Evolutionary conservation across 2,329 filamentous ascomycete genomes (phyloP), one percentile per base, ranked within the genome.

Genomic region (Penicillium sclerotigenum): DNA sequence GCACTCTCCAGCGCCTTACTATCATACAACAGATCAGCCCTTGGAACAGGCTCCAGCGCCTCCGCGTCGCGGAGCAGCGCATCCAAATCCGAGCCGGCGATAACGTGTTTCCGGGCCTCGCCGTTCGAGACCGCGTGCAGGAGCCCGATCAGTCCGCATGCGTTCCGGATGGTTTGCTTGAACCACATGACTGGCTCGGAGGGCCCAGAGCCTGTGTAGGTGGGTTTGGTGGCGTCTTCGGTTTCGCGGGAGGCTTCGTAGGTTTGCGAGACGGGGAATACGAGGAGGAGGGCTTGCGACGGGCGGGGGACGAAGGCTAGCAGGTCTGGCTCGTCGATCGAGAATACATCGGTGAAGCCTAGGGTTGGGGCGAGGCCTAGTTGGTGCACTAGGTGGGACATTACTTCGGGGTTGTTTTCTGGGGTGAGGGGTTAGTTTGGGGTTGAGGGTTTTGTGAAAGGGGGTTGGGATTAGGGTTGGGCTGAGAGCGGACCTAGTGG

Each of bases 151-250:
- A 96, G 77, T 0, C 93, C 93, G 73, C 93, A 97, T 0, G 93
- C 91, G 71, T 97, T 96, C 58, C 89, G 84, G 66, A 97, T 97
- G 0, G 92, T 97, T 78, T 97, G 93, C 65, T 85, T 89, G 81
- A 92, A 97, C 94, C 93, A 99, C 8, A 96, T 69, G 0, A 97
- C 90, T 5, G 90, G 87, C 69, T 97, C 90, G 0, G 68, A 69
- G 0, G 81, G 75, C 1, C 91, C 91, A 18, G 79, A 80, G 41
- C 87, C 88, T 0, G 73, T 71, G 77, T 96, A 96, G 37, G 86
- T 83, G 2, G 77, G 63, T 40, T 79, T 77, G 22, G 81, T 71
- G 48, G 78, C 77, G 75, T 97, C 92, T 78, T 96, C 92, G 41
- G 84, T 79, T 55, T 83, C 73, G 31, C 92, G 88, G 70, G 87